Evolutionary conservation across 768 basidiomycete genomes (phyloP).

Genomic region (Boletus rubescentipes): DNA sequence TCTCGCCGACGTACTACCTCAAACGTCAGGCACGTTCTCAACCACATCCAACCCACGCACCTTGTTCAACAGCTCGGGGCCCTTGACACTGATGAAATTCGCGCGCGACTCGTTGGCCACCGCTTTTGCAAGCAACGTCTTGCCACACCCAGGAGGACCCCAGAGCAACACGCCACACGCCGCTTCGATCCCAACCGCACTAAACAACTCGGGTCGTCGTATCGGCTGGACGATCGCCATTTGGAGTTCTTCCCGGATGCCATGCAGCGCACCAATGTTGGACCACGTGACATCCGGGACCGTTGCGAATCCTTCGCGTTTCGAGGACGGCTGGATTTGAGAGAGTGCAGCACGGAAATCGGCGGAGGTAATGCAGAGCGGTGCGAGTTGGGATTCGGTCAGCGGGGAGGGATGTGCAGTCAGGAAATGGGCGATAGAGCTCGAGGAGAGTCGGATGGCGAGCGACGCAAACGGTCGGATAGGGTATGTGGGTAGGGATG

Average conservation of each 20-base stretch:
- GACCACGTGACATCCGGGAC: slow-evolving; percentile 95
- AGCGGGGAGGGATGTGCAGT: slow-evolving; percentile 82
- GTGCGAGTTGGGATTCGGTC: slow-evolving; percentile 72
- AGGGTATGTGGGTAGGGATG: slow-evolving; percentile 11
- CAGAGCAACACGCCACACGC: slow-evolving; percentile 95
- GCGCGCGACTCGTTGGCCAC: slow-evolving; percentile 95
- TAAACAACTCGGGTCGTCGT: slow-evolving; percentile 84
- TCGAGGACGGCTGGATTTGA: slow-evolving; percentile 92
- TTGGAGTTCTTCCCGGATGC: slow-evolving; percentile 85
- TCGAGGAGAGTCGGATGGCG: slow-evolving; percentile 42
- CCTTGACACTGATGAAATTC: slow-evolving; percentile 98
- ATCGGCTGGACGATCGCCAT: slow-evolving; percentile 99
- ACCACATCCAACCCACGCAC: slow-evolving; percentile 38
- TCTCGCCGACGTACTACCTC: slow-evolving; percentile 93
- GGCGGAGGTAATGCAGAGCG: slow-evolving; percentile 73
- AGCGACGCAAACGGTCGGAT: slow-evolving; percentile 36
- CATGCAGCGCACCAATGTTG: slow-evolving; percentile 90
- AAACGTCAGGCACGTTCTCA: not conserved
- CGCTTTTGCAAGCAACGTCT: slow-evolving; percentile 96
- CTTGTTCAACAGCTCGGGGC: slow-evolving; percentile 96
- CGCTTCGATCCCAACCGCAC: slow-evolving; percentile 82
- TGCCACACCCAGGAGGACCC: slow-evolving; percentile 99
- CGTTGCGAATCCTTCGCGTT: slow-evolving; percentile 97
- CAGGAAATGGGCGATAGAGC: slow-evolving; percentile 89
- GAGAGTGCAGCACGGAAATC: slow-evolving; percentile 85